A percentile compares a stretch with the other conserved stretches of the same genome.
phyloP scores from a whole-genome alignment of 306 rosid genomes.

The Lathyrus sativus region DNA sequence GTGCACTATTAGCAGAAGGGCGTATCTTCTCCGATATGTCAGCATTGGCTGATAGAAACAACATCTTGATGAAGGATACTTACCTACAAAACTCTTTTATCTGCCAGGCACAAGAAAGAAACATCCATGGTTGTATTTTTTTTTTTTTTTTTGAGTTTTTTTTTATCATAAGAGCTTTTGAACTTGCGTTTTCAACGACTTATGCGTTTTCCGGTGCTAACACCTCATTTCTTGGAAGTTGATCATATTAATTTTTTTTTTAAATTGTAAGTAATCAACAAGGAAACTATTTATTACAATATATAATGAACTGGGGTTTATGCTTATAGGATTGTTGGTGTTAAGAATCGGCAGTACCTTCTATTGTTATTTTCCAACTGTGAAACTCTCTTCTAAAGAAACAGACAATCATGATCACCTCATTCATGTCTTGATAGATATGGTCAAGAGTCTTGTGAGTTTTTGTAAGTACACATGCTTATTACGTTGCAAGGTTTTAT shows the following conservation, averaged over 20 bases:
- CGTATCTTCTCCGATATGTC: slow-evolving; percentile 80
- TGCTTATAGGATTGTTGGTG: not conserved
- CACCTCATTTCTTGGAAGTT: too few relatives aligned
- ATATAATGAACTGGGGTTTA: slow-evolving; percentile 19
- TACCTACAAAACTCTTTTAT: slow-evolving; percentile 76
- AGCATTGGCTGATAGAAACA: slow-evolving; percentile 85
- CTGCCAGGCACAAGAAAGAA: slow-evolving; percentile 93
- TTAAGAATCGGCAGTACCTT: slow-evolving; percentile 7
- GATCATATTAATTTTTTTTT: slow-evolving; percentile 79
- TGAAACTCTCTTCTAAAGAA: too few relatives aligned
- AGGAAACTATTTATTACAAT: not conserved
- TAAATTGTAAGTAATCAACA: slow-evolving; percentile 62
- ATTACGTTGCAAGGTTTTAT: slow-evolving; percentile 1
- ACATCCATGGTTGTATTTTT: slow-evolving; percentile 82
- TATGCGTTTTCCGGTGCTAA: too few relatives aligned
- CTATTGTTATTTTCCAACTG: slow-evolving; percentile 17
- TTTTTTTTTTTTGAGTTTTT: too few relatives aligned
- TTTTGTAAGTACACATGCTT: slow-evolving; percentile 1
- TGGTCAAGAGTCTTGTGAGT: slow-evolving; percentile 79
- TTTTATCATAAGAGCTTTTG: too few relatives aligned
- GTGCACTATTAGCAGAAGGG: slow-evolving; percentile 77
- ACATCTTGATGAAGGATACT: slow-evolving; percentile 73
- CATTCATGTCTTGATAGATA: slow-evolving; percentile 54
- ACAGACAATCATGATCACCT: slow-evolving; percentile 15
- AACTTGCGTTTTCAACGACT: too few relatives aligned